Evolutionary conservation across 495 filamentous ascomycete genomes (phyloP).

Genomic region (Penicillium psychrofluorescens): DNA sequence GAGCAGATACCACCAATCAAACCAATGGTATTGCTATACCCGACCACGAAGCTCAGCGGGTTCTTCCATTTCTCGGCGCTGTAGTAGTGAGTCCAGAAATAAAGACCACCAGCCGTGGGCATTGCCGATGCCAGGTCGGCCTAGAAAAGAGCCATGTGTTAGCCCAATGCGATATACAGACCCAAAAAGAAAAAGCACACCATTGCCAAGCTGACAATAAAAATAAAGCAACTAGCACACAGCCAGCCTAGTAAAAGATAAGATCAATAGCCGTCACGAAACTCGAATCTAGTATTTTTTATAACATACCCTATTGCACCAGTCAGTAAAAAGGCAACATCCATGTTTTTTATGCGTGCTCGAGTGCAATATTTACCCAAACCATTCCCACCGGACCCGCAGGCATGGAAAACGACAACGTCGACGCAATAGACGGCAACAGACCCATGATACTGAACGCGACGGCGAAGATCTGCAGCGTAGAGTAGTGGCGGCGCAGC

Average conservation of each 20-base stretch:
- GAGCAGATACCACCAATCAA: constrained; percentile 57
- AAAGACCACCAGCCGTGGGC: constrained; percentile 63
- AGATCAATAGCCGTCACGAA: no score
- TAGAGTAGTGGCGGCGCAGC: constrained; percentile 57
- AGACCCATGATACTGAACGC: constrained; percentile 70
- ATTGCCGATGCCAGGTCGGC: constrained; percentile 62
- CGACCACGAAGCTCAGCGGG: constrained; percentile 60
- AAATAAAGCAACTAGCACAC: constrained; percentile 52
- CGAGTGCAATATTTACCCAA: constrained; percentile 36
- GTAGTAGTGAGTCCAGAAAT: constrained; percentile 69
- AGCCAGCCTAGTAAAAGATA: constrained; percentile 31
- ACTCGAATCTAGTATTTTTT: no score
- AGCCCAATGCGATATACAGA: neutral
- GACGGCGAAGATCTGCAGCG: constrained; percentile 62
- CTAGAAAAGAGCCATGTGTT: constrained; percentile 9
- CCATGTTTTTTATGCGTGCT: neutral
- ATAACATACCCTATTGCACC: constrained; percentile 15
- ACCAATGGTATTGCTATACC: constrained; percentile 65
- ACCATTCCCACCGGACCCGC: constrained; percentile 65
- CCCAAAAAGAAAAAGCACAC: constrained; percentile 13
- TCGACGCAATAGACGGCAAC: constrained; percentile 62
- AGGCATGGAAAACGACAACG: constrained; percentile 56
- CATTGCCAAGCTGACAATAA: constrained; percentile 61
- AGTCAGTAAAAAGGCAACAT: constrained; percentile 6
- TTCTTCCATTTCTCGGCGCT: constrained; percentile 51